Evolutionary conservation across 2,329 filamentous ascomycete species (phyloP).

Genomic region (Hymenotorrendiella dingleyae): DNA sequence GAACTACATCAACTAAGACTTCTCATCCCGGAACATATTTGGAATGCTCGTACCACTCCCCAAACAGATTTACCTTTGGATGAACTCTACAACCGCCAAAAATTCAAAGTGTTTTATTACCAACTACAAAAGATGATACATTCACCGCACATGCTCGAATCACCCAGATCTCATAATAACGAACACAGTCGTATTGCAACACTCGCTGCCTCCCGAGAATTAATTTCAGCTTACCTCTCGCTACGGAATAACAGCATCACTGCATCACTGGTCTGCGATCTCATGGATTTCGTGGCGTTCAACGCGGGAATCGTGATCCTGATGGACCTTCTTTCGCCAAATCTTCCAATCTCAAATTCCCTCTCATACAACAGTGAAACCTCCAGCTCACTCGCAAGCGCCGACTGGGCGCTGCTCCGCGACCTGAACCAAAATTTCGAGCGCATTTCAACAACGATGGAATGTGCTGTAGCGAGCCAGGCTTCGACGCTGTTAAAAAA

Average conservation of each 20-base stretch:
- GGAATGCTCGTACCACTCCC: slow-evolving; percentile 22
- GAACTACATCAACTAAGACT: slow-evolving; percentile 32
- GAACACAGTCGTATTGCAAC: slow-evolving; percentile 34
- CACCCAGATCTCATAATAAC: slow-evolving; percentile 32
- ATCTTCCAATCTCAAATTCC: too few species aligned
- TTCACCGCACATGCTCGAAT: slow-evolving; percentile 40
- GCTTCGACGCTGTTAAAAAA: slow-evolving; percentile 36
- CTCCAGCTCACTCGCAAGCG: slow-evolving; percentile 28
- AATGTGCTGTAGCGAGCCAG: slow-evolving; percentile 39
- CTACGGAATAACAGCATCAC: slow-evolving; percentile 27
- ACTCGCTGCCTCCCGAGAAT: slow-evolving; percentile 37
- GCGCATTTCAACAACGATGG: slow-evolving; percentile 29
- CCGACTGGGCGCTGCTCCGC: slow-evolving; percentile 34
- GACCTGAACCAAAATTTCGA: slow-evolving; percentile 31
- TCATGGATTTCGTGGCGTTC: slow-evolving; percentile 43
- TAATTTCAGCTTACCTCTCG: slow-evolving; percentile 34
- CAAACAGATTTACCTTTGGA: slow-evolving; percentile 22
- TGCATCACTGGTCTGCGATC: slow-evolving; percentile 37
- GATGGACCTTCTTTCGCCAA: slow-evolving; percentile 35
- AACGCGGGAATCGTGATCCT: slow-evolving; percentile 39
- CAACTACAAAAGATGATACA: slow-evolving; percentile 37
- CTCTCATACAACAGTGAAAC: slow-evolving; percentile 16
- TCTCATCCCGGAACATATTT: slow-evolving; percentile 30
- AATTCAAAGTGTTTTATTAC: slow-evolving; percentile 36
- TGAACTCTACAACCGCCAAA: slow-evolving; percentile 30